Conservation (phyloP, 108 stramenopile genomes). For the Pseudonitzschia multiseries region DNA sequence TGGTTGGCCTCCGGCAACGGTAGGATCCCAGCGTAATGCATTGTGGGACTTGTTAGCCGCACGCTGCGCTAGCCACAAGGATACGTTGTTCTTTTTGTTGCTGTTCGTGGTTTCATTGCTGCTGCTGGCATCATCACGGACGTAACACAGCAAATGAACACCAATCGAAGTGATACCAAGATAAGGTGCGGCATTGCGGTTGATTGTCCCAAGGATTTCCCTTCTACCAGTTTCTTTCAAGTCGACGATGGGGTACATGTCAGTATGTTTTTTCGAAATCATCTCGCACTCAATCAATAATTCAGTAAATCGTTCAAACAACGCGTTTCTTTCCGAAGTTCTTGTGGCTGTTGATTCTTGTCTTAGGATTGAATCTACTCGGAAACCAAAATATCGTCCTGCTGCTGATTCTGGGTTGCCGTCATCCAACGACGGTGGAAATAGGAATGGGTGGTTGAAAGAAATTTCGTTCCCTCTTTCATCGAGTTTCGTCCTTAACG, state of each 20-base stretch:
- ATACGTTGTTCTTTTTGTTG: constrained; percentile 18
- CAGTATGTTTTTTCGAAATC: constrained; percentile 13
- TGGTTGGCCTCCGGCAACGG: constrained; percentile 46
- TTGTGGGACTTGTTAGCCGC: constrained; percentile 42
- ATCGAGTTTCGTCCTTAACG: not conserved
- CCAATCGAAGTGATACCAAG: constrained; percentile 42
- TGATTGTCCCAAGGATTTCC: constrained; percentile 15
- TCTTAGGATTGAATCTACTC: not conserved
- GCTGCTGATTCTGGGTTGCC: too few species aligned
- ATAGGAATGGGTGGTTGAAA: not conserved
- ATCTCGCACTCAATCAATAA: constrained; percentile 7
- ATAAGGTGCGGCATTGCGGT: constrained; percentile 36
- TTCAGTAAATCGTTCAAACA: constrained; percentile 11
- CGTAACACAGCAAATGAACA: constrained; percentile 43
- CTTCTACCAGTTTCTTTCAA: not conserved
- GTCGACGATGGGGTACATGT: constrained; percentile 15
- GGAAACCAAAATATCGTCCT: not conserved
- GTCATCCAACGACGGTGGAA: not conserved
- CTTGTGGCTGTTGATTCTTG: not conserved
- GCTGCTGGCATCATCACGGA: not conserved
- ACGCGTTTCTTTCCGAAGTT: not conserved
- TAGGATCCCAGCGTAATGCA: constrained; percentile 46
- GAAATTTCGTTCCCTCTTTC: not conserved
- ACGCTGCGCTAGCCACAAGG: constrained; percentile 41
- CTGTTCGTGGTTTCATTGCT: not conserved